phyloP scores from a whole-genome alignment of 192 early-diverging fungal species.

The Coemansia sp. region DNA sequence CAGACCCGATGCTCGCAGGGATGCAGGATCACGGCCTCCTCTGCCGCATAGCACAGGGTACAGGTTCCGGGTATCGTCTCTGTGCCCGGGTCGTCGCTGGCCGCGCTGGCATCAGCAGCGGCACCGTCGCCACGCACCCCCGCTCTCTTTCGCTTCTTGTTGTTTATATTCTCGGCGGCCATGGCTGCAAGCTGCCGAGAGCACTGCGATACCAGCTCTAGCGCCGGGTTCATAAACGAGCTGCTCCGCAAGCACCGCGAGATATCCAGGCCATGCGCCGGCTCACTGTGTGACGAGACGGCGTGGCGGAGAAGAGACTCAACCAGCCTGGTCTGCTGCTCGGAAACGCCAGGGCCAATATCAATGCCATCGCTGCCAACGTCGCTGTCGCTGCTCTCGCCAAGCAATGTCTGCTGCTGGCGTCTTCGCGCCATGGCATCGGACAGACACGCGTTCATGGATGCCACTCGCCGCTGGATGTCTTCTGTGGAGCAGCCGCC shows the following conservation, averaged over 20 bases:
- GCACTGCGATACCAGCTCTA: background rate
- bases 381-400: background rate
- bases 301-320: background rate
- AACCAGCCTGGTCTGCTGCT: background rate
- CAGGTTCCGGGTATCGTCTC: conserved; percentile 28
- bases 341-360: background rate
- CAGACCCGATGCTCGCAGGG: conserved; percentile 41
- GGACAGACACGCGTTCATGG: background rate
- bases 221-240: background rate
- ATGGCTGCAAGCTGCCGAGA: background rate
- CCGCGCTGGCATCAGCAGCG: background rate
- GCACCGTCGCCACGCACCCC: background rate
- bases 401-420: background rate
- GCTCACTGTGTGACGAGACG: background rate
- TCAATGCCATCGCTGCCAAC: background rate
- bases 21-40: conserved; percentile 23
- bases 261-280: background rate
- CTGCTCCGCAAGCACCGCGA: background rate
- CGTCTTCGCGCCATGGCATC: background rate
- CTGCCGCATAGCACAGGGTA: conserved; percentile 44
- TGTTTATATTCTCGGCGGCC: background rate
- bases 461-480: conserved; percentile 1
- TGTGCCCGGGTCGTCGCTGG: conserved; percentile 18
- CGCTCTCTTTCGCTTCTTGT: background rate
- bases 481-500: background rate